Percentiles rank a stretch among this genome's conserved stretches.
phyloP scores from a whole-genome alignment of 1,139 yeast genomes.

The Candida labiduridarum region DNA sequence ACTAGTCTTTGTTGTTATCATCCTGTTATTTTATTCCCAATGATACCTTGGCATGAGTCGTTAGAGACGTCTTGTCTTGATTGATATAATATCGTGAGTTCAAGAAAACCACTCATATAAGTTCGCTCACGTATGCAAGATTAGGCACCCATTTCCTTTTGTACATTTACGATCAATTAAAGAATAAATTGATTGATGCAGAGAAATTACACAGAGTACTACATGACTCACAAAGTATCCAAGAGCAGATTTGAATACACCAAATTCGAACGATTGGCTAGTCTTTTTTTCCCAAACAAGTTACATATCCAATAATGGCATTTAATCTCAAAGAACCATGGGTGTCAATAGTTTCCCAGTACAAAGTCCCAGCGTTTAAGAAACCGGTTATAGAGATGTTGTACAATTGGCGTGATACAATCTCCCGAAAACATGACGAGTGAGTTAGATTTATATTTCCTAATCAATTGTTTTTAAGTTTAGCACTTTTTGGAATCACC shows the following conservation, averaged over 20 bases:
- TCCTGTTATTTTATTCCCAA: no score
- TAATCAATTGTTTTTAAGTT: constrained; percentile 69
- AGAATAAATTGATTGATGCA: constrained; percentile 57
- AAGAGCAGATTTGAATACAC: constrained; percentile 79
- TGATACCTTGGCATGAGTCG: no score
- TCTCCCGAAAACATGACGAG: constrained; percentile 81
- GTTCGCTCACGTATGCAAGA: constrained; percentile 91
- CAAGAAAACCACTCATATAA: no score
- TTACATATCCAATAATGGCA: constrained; percentile 53
- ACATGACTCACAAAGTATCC: constrained; percentile 81
- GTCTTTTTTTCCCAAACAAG: constrained; percentile 27
- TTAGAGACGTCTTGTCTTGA: no score
- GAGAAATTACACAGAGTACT: constrained; percentile 53
- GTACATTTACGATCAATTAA: constrained; percentile 75
- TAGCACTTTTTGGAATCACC: constrained; percentile 61
- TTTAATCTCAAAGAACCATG: constrained; percentile 57
- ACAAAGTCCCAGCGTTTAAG: constrained; percentile 61
- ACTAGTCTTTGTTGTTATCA: no score
- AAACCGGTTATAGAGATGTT: constrained; percentile 61
- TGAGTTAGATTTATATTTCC: constrained; percentile 83
- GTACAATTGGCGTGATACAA: constrained; percentile 79
- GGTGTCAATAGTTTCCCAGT: constrained; percentile 60
- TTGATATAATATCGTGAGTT: no score
- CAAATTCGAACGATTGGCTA: constrained; percentile 52
- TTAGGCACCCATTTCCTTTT: constrained; percentile 93